phyloP scores from a whole-genome alignment of 257 asterid genomes.

The Nicotiana tabacum region DNA sequence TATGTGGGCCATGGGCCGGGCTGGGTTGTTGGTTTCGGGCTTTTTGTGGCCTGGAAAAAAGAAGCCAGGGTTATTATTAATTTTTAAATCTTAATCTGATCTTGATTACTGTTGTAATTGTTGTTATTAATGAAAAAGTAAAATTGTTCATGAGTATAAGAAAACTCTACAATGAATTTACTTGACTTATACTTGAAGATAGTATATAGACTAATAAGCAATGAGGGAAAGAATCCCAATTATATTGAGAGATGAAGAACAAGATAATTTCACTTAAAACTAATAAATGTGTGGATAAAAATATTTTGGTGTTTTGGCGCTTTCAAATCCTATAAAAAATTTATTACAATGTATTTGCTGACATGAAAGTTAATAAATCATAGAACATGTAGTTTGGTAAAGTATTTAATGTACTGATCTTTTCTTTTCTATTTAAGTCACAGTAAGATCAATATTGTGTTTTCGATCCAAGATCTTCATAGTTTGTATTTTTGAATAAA shows the following conservation, averaged over 20 bases:
- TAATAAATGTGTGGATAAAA: not conserved
- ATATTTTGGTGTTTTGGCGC: not conserved
- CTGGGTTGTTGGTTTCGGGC: not conserved
- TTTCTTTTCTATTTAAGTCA: not conserved
- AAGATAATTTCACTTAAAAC: not conserved
- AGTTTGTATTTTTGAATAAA: no score
- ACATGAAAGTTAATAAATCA: not conserved
- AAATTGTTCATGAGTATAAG: not conserved
- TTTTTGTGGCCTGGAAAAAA: not conserved
- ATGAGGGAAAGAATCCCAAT: not conserved
- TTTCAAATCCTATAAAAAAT: not conserved
- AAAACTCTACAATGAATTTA: no score
- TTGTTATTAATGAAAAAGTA: not conserved
- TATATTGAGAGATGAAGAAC: not conserved
- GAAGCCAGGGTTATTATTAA: no score
- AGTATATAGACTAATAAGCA: no score
- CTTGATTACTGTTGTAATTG: not conserved
- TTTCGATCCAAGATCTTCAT: not conserved
- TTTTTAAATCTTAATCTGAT: no score
- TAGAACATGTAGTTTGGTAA: not conserved
- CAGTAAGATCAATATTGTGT: no score
- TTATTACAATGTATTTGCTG: not conserved
- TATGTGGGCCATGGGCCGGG: not conserved
- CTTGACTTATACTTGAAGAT: not conserved
- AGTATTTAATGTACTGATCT: not conserved